Evolutionary conservation across 2,329 filamentous ascomycete species (phyloP).

Genomic region (Fusarium nodosum): DNA sequence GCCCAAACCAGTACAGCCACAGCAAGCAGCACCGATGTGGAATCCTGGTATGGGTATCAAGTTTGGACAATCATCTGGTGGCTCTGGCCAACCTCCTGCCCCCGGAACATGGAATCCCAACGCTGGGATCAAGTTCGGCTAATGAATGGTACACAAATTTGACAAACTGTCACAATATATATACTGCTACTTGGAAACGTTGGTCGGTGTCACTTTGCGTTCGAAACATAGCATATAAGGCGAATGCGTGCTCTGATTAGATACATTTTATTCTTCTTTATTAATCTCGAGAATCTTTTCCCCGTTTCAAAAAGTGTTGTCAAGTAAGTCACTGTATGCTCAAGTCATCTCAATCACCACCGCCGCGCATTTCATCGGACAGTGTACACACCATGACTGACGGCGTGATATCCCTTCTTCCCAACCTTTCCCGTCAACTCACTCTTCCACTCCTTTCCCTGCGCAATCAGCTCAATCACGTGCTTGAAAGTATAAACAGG

Average conservation of each 20-base stretch:
- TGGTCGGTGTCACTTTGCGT: neutral
- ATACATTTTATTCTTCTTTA: neutral
- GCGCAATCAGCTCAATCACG: slow-evolving; percentile 53
- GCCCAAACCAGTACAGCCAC: slow-evolving; percentile 62
- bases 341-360: neutral
- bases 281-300: neutral
- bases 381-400: slow-evolving; percentile 61
- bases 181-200: slow-evolving; percentile 5
- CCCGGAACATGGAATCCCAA: slow-evolving; percentile 70
- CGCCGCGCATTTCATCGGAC: slow-evolving; percentile 40
- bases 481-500: slow-evolving; percentile 59
- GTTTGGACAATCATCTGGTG: slow-evolving; percentile 68
- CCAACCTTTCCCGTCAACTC: slow-evolving; percentile 57
- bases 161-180: slow-evolving; percentile 13
- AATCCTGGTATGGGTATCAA: slow-evolving; percentile 84
- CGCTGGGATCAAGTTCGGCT: slow-evolving; percentile 70
- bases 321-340: neutral
- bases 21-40: slow-evolving; percentile 67
- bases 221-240: slow-evolving; percentile 15
- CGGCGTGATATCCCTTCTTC: slow-evolving; percentile 61
- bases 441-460: slow-evolving; percentile 58
- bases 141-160: slow-evolving; percentile 3
- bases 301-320: neutral
- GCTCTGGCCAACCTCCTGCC: slow-evolving; percentile 46
- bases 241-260: slow-evolving; percentile 14